These are phyloP conservation scores for Gloeophyllum trabeum DNA, from an alignment of 768 basidiomycete genomes.

Conservation along the genomic window DNA sequence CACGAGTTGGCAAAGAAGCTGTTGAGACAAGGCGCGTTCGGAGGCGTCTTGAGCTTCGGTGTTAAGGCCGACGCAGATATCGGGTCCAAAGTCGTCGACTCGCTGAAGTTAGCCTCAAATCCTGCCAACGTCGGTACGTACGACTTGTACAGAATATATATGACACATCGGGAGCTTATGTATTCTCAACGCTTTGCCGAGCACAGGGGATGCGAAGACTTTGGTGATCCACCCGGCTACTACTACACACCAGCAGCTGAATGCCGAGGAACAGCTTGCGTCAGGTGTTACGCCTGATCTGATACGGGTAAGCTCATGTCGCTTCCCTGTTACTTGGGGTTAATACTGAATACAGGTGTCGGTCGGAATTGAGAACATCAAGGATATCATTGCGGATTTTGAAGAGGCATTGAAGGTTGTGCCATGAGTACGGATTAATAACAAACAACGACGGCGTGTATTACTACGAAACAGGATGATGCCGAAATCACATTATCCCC, in stretches of 20 bases:
- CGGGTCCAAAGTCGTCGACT: conserved; percentile 58
- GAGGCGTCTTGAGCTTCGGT: conserved; percentile 74
- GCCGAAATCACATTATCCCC: too few relatives aligned
- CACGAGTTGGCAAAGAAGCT: conserved; percentile 46
- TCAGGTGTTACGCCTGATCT: conserved; percentile 71
- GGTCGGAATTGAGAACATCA: conserved; percentile 29
- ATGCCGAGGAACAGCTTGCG: conserved; percentile 42
- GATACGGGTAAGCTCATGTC: conserved; percentile 53
- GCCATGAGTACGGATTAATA: too few relatives aligned
- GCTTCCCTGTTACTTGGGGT: conserved; percentile 1
- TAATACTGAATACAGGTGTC: conserved; percentile 28
- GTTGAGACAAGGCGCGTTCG: conserved; percentile 44
- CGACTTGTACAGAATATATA: too few relatives aligned
- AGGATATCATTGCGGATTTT: conserved; percentile 33
- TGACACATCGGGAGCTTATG: conserved; percentile 12
- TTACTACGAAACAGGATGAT: too few relatives aligned
- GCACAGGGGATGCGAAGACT: conserved; percentile 62
- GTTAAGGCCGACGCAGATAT: conserved; percentile 41
- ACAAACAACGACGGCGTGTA: too few relatives aligned
- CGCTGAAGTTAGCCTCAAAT: conserved; percentile 57
- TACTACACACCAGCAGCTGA: conserved; percentile 69
- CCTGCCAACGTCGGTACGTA: conserved; percentile 59
- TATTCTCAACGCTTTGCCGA: conserved; percentile 25
- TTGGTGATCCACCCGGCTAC: conserved; percentile 70
- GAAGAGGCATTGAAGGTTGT: conserved; percentile 22